Evolutionary conservation across 208 protist genomes (phyloP).

Genomic region (Trypanosoma avium): DNA sequence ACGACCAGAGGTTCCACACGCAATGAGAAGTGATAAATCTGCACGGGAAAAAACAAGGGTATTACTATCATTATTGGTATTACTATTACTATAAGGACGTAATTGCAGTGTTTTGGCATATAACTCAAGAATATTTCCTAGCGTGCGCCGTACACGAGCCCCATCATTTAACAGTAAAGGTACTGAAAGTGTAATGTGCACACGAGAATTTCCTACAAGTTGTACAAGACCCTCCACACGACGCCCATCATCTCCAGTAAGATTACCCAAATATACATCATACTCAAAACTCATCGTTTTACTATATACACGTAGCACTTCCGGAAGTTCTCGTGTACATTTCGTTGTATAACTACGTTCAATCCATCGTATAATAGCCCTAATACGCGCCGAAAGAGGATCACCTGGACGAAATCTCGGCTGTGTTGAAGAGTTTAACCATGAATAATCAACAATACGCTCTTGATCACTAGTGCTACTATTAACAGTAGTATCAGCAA

Average conservation of each 20-base stretch:
- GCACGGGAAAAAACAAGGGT: too few relatives aligned
- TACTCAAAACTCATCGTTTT: constrained; percentile 40
- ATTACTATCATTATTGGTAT: too few relatives aligned
- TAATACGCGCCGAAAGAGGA: constrained; percentile 16
- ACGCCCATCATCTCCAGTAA: constrained; percentile 7
- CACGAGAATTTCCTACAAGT: neutral
- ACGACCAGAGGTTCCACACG: neutral
- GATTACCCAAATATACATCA: constrained; percentile 31
- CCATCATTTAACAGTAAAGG: constrained; percentile 31
- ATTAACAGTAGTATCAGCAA: too few relatives aligned
- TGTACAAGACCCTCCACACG: constrained; percentile 26
- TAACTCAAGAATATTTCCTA: constrained; percentile 36
- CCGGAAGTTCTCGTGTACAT: constrained; percentile 22
- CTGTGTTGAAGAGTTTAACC: constrained; percentile 28
- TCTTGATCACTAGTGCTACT: constrained; percentile 12
- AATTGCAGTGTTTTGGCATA: constrained; percentile 41
- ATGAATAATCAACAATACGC: constrained; percentile 37
- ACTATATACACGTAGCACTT: constrained; percentile 26
- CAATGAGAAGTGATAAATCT: constrained; percentile 31
- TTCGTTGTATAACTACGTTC: constrained; percentile 31
- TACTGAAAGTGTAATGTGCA: constrained; percentile 32
- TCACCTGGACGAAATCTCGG: constrained; percentile 28
- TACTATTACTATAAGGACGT: neutral
- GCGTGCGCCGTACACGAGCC: constrained; percentile 6
- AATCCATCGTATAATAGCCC: constrained; percentile 40